Base-by-base conservation (phyloP, 2,329 filamentous ascomycete species). In the Aspergillus niger region DNA sequence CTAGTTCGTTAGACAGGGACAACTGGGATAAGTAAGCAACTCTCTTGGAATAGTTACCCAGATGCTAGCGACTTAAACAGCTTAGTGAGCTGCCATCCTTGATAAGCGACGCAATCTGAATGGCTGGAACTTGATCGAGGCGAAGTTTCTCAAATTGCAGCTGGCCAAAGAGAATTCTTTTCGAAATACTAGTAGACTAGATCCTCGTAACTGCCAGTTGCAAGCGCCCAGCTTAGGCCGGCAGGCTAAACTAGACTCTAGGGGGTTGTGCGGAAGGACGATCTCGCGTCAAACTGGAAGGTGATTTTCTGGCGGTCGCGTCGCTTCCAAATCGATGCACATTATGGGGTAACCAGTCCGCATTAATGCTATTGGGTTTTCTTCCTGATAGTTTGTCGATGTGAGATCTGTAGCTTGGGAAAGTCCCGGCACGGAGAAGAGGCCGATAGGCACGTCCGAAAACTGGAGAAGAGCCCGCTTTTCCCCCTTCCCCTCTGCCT, bases 21-120 rank as follows among this genome's bases (percentile, higher is more conserved):
- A 51, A 32, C 30, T 32, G 30, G 30, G 30, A 32, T 32, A 32
- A 32, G 32, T 13, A 36, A 36, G 32, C 32, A 2, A 6, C 10
- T 11, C 32, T 36, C 32, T 36, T 36, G 32, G 10, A 36, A 13
- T 36, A 20, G 20, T 20, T 20, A 36, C 32, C 10, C 32, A 36
- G 11, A 10, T 36, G 32, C 11, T 58, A 43, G 30, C 59, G 39
- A 15, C 2, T 26, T 13, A 36, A 47, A 39, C 10, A 22, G 56
- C 8, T 26, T 58, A 56, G 59, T 48, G n/a, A 47, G 17, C 51
- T 44, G 59, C 32, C 55, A 58, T 57, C 32, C 41, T 48, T 53
- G 49, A 15, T 36, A 32, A 41, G 55, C 53, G 47, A 51, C 39
- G 50, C 58, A 51, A 54, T 39, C 26, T 61, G 44, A 61, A 36